Conservation (phyloP, 2,329 filamentous ascomycete species). For the Xylariaceae sp. region DNA sequence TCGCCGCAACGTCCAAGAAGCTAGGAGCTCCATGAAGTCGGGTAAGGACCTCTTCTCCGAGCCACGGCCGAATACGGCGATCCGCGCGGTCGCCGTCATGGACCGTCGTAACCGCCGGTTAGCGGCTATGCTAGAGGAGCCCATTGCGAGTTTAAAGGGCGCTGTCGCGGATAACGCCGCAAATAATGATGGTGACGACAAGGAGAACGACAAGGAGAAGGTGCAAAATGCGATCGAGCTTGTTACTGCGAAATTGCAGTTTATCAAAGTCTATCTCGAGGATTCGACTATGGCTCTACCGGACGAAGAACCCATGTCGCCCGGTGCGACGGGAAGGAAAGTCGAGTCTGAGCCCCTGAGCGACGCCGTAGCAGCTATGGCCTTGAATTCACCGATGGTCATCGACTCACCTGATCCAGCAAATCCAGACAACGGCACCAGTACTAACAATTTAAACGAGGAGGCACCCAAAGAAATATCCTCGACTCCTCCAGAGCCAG, state of each 20-base stretch:
- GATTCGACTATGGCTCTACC: conserved; percentile 53
- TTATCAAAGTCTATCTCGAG: conserved; percentile 59
- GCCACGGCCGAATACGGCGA: conserved; percentile 26
- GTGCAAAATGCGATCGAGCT: conserved; percentile 53
- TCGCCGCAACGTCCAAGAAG: conserved; percentile 67
- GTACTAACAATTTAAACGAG: conserved; percentile 1
- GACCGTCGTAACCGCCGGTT: conserved; percentile 65
- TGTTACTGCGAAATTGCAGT: conserved; percentile 59
- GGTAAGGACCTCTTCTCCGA: conserved; percentile 35
- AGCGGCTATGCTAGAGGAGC: conserved; percentile 64
- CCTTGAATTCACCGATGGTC: conserved; percentile 20
- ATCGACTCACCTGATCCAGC: conserved; percentile 13
- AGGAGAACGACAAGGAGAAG: conserved; percentile 45
- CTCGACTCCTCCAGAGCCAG: background rate
- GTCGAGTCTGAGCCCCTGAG: conserved; percentile 21
- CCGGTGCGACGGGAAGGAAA: conserved; percentile 6
- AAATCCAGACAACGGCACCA: no score
- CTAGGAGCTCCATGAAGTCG: conserved; percentile 40
- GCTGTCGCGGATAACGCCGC: conserved; percentile 53
- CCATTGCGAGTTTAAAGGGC: conserved; percentile 59
- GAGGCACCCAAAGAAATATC: conserved; percentile 6
- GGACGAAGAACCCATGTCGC: conserved; percentile 28
- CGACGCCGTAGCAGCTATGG: conserved; percentile 26
- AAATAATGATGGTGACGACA: conserved; percentile 22
- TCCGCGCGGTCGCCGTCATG: conserved; percentile 45